phyloP scores from a whole-genome alignment of 192 early-diverging fungal species.

The Phlyctochytrium planicorne region DNA sequence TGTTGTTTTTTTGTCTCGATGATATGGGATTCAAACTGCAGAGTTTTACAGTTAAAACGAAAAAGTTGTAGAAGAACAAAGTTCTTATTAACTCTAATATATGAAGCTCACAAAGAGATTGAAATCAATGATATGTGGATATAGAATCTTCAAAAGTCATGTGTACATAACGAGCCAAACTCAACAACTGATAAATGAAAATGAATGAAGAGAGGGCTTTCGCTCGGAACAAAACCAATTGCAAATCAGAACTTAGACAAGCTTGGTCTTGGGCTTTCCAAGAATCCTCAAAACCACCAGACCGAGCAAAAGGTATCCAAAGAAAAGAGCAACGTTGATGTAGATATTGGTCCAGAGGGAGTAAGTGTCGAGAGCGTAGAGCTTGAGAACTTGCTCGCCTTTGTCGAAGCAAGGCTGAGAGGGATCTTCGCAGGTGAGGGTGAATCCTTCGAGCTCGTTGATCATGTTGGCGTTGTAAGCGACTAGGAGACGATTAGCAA shows the following conservation, averaged over 20 bases:
- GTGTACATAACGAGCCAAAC: too few relatives aligned
- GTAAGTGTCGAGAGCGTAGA: not conserved
- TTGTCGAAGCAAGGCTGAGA: not conserved
- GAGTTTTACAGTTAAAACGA: too few relatives aligned
- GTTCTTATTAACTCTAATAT: too few relatives aligned
- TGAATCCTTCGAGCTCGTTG: conserved; percentile 3
- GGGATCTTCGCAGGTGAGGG: not conserved
- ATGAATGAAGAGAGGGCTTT: too few relatives aligned
- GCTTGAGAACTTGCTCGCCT: not conserved
- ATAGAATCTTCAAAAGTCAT: too few relatives aligned
- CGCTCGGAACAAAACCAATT: too few relatives aligned
- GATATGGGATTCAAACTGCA: too few relatives aligned
- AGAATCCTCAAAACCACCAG: not conserved
- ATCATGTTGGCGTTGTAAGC: conserved; percentile 2
- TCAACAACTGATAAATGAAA: too few relatives aligned
- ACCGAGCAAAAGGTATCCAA: not conserved
- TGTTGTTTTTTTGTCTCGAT: too few relatives aligned
- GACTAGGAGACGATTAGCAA: not conserved
- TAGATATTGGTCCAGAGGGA: not conserved
- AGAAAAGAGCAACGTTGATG: not conserved
- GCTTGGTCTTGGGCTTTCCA: conserved; percentile 3
- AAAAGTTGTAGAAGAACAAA: too few relatives aligned
- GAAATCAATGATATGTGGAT: too few relatives aligned
- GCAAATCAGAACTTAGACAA: not conserved
- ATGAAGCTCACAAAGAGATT: too few relatives aligned